A percentile compares a stretch with the other conserved stretches of the same genome.
phyloP scores from a whole-genome alignment of 2,329 filamentous ascomycete genomes.

The Colletotrichum sp. region DNA sequence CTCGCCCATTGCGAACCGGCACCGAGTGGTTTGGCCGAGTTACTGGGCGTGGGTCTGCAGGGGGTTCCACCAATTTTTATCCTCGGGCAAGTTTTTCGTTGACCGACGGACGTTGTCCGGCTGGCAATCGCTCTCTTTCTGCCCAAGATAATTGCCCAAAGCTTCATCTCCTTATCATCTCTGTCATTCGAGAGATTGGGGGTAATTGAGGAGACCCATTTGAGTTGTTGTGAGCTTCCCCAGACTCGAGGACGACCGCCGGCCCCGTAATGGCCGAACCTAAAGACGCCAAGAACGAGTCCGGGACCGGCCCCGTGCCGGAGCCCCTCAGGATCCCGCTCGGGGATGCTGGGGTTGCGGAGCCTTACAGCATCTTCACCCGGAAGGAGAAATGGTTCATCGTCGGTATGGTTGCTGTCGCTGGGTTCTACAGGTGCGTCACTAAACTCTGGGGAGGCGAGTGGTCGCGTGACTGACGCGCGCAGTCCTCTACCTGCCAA shows the following conservation, averaged over 20 bases:
- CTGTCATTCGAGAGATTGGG: not conserved
- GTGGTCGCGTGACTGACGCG: not conserved
- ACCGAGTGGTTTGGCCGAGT: not conserved
- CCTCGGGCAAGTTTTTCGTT: not conserved
- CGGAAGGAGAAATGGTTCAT: constrained; percentile 30
- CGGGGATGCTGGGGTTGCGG: not conserved
- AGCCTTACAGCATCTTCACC: constrained; percentile 28
- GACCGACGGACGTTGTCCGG: not conserved
- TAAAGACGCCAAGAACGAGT: not conserved
- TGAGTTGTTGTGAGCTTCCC: not conserved
- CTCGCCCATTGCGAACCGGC: not conserved
- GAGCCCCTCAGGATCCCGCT: constrained; percentile 8
- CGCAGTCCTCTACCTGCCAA: constrained; percentile 36
- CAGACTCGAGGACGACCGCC: not conserved
- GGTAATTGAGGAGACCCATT: not conserved
- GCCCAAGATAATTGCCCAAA: not conserved
- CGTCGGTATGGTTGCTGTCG: constrained; percentile 29
- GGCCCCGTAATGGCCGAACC: not conserved
- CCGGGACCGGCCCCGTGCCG: not conserved
- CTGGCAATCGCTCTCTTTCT: not conserved
- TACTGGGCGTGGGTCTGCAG: not conserved
- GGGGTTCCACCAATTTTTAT: not conserved
- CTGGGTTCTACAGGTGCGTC: constrained; percentile 27
- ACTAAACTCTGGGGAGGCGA: not conserved
- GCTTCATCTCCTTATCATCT: not conserved